Evolutionary conservation across 805 yeast species (phyloP), one percentile per base, ranked within the genome.

Genomic region (Candida mattraensis): DNA sequence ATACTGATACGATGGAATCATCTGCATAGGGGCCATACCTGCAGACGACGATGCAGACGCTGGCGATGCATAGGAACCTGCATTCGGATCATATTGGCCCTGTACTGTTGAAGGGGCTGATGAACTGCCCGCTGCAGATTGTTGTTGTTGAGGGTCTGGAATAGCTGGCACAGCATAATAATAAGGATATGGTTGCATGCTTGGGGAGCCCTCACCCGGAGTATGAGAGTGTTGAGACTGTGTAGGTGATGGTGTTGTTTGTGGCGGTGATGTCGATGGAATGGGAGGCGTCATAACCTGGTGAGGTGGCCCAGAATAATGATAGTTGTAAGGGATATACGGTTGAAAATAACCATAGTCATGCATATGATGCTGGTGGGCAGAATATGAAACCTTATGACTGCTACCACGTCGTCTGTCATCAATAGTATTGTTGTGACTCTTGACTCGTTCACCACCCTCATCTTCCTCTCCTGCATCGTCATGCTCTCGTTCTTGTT

Each of bases 331-430:
- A 10, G 48, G 48, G 18, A 37, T 22, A 18, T 37, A 44, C 2
- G 48, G 43, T 14, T 37, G 42, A 24, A 34, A 44, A 25, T 37
- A 44, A 9, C 48, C 48, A 26, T 44, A 40, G 12, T 40, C 45
- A 2, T 37, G 43, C 22, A 31, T 27, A 16, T 30, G 28, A 7
- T 35, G 39, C 12, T 29, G 35, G 22, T 19, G 25, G 24, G 23
- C 26, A 19, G 18, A 11, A 7, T 28, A 20, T 16, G 33, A 12
- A 22, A 28, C 9, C 37, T 25, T 6, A 23, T 23, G 25, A 23
- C 10, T 30, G 13, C 20, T 26, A 5, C 28, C 36, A 26, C 38
- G 44, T 14, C 32, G 21, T 19, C 42, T 19, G 9, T 22, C 18
- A n/a, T 21, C 44, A n/a, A n/a, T n/a, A n/a, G n/a, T n/a, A n/a